phyloP scores from a whole-genome alignment of 768 basidiomycete species.

The Termitomyces eurrhizus region DNA sequence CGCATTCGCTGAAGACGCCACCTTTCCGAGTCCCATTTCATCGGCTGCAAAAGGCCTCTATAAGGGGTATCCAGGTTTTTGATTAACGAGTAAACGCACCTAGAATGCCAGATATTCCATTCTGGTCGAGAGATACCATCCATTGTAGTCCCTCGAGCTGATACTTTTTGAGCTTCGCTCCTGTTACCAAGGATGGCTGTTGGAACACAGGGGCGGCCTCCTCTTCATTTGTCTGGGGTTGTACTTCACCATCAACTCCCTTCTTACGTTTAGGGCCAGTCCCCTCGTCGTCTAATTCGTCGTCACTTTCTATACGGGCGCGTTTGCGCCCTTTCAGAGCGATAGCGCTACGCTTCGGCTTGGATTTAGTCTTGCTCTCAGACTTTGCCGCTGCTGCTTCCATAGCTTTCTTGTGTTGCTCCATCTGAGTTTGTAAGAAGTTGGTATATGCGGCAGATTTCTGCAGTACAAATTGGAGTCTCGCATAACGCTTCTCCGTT shows the following conservation, averaged over 20 bases:
- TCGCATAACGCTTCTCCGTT: conserved; percentile 42
- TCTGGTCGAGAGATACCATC: conserved; percentile 87
- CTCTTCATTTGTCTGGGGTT: conserved; percentile 17
- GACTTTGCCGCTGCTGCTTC: conserved; percentile 10
- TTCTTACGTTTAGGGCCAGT: conserved; percentile 19
- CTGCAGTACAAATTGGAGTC: conserved; percentile 66
- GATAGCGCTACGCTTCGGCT: conserved; percentile 2
- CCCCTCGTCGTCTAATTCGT: conserved; percentile 14
- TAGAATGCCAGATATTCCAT: conserved; percentile 78
- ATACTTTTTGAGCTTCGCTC: conserved; percentile 82
- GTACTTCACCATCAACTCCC: conserved; percentile 14
- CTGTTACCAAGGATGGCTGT: conserved; percentile 80
- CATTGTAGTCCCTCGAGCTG: conserved; percentile 94
- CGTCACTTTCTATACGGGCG: conserved; percentile 14
- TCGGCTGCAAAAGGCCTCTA: conserved; percentile 52
- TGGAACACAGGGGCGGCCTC: conserved; percentile 41
- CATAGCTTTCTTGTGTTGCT: conserved; percentile 43
- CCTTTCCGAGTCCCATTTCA: conserved; percentile 94
- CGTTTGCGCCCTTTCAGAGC: conserved; percentile 19
- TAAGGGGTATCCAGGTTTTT: neutral
- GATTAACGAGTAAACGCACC: conserved; percentile 34
- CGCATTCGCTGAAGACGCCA: conserved; percentile 20
- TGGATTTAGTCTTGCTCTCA: conserved; percentile 3
- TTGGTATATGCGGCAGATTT: conserved; percentile 75
- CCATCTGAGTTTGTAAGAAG: conserved; percentile 73